A percentile compares a stretch with the other conserved stretches of the same genome.
phyloP scores from a whole-genome alignment of 2,329 filamentous ascomycete genomes.

The Blastomyces gilchristii region DNA sequence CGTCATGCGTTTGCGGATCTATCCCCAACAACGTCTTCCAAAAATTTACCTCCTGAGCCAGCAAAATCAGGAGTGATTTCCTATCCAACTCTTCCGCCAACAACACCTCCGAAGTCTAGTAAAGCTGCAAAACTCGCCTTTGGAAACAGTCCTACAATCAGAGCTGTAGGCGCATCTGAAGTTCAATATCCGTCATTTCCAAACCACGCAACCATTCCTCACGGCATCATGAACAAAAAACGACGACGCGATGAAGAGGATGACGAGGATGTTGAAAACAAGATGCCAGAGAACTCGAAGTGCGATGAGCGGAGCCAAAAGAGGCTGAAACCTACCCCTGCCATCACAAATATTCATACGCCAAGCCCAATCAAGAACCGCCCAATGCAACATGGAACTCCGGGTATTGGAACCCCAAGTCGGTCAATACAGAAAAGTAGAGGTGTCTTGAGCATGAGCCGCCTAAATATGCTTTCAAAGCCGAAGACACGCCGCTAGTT shows the following conservation, averaged over 20 bases:
- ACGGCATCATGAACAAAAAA: constrained; percentile 35
- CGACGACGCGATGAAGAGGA: constrained; percentile 27
- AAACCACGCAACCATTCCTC: constrained; percentile 28
- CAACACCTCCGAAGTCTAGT: constrained; percentile 27
- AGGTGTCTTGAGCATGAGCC: constrained; percentile 34
- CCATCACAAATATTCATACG: constrained; percentile 16
- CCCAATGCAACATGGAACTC: constrained; percentile 7
- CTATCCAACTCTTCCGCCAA: constrained; percentile 30
- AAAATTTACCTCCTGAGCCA: constrained; percentile 24
- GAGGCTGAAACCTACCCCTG: constrained; percentile 25
- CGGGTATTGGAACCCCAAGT: constrained; percentile 20
- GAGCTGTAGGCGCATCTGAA: constrained; percentile 31
- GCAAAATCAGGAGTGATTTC: constrained; percentile 21
- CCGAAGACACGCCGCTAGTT: constrained; percentile 33
- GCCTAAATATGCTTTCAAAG: constrained; percentile 39
- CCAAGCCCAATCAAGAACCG: constrained; percentile 28
- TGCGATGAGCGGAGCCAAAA: constrained; percentile 26
- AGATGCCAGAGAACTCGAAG: constrained; percentile 21
- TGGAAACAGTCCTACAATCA: constrained; percentile 28
- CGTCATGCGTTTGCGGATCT: constrained; percentile 27
- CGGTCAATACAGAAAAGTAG: constrained; percentile 19
- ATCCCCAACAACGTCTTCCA: constrained; percentile 36
- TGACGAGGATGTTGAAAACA: constrained; percentile 26
- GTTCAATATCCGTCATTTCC: constrained; percentile 18
- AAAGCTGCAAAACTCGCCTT: constrained; percentile 12